A percentile compares a stretch with the other conserved stretches of the same genome.
These are phyloP conservation scores for Peziza echinospora DNA, from an alignment of 495 filamentous ascomycete genomes.

Conservation along the genomic window DNA sequence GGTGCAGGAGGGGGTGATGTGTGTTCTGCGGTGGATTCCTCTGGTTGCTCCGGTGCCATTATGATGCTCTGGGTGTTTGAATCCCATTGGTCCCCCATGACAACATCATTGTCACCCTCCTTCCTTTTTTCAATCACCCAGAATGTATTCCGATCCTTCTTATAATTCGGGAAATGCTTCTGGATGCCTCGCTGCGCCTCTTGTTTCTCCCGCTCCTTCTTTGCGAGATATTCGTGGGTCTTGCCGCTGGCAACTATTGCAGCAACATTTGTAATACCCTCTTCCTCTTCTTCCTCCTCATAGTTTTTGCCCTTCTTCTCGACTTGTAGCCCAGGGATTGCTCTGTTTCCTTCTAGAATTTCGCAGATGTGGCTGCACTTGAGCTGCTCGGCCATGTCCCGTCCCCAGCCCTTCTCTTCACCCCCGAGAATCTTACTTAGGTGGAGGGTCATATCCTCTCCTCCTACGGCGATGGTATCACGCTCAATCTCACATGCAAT, in stretches of 20 bases:
- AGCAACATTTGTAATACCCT: slow-evolving; percentile 83
- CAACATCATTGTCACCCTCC: slow-evolving; percentile 20
- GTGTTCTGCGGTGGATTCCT: background rate
- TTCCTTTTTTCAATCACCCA: slow-evolving; percentile 52
- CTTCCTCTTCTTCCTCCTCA: slow-evolving; percentile 35
- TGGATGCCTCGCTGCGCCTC: slow-evolving; percentile 28
- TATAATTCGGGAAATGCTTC: slow-evolving; percentile 53
- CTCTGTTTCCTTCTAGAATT: slow-evolving; percentile 34
- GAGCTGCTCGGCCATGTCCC: slow-evolving; percentile 86
- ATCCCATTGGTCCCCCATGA: slow-evolving; percentile 6
- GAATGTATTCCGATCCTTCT: slow-evolving; percentile 53
- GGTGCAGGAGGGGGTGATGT: background rate
- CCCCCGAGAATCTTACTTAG: slow-evolving; percentile 42
- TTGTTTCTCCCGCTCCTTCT: slow-evolving; percentile 75
- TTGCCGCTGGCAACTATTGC: slow-evolving; percentile 82
- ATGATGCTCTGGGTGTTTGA: background rate
- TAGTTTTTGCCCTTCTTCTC: slow-evolving; percentile 19
- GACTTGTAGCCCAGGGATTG: slow-evolving; percentile 23
- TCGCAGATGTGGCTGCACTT: slow-evolving; percentile 81
- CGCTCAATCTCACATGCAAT: slow-evolving; percentile 38
- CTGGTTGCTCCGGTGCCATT: background rate
- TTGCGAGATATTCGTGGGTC: slow-evolving; percentile 74
- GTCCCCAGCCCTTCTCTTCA: slow-evolving; percentile 39
- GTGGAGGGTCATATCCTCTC: slow-evolving; percentile 68
- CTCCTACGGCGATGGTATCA: slow-evolving; percentile 46